These are phyloP conservation scores for Bothriochloa decipiens DNA, from an alignment of 176 grass and related monocot species.

Conservation along the genomic window DNA sequence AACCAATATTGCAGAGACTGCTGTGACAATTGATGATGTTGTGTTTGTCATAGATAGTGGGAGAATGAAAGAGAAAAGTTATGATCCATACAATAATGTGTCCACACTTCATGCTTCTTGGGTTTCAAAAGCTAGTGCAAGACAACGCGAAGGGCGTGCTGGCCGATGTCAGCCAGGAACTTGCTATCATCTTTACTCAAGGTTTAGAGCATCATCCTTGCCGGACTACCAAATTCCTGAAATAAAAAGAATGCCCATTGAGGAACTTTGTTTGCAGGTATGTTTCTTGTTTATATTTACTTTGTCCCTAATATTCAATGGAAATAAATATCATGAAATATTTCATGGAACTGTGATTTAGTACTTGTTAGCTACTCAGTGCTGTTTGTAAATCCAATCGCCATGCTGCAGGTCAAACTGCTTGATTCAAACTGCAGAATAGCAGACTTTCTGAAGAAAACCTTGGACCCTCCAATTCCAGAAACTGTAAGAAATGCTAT, in stretches of 20 bases:
- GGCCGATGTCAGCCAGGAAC: conserved; percentile 92
- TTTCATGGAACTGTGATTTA: not conserved
- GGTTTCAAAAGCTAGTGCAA: conserved; percentile 94
- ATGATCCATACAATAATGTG: conserved; percentile 97
- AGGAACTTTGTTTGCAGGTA: conserved; percentile 97
- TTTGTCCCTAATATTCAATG: conserved; percentile 23
- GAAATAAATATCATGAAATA: conserved; percentile 23
- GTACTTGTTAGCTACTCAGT: conserved; percentile 25
- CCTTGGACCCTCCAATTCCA: conserved; percentile 77
- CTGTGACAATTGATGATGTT: conserved; percentile 97
- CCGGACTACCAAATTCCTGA: conserved; percentile 86
- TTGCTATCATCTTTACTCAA: conserved; percentile 96
- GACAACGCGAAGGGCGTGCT: conserved; percentile 85
- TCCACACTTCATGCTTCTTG: conserved; percentile 95
- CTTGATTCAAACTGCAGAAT: conserved; percentile 76
- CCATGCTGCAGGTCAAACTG: conserved; percentile 75
- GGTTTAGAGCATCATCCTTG: conserved; percentile 73
- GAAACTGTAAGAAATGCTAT: conserved; percentile 89
- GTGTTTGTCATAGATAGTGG: conserved; percentile 96
- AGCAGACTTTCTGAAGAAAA: conserved; percentile 83
- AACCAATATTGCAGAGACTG: conserved; percentile 96
- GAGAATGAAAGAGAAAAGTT: conserved; percentile 98
- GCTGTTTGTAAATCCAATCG: conserved; percentile 38
- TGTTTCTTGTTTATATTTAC: conserved; percentile 33
- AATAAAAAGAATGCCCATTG: conserved; percentile 97